Base-by-base conservation (phyloP, 495 filamentous ascomycete genomes). In the Barbatosphaeria neglecta region DNA sequence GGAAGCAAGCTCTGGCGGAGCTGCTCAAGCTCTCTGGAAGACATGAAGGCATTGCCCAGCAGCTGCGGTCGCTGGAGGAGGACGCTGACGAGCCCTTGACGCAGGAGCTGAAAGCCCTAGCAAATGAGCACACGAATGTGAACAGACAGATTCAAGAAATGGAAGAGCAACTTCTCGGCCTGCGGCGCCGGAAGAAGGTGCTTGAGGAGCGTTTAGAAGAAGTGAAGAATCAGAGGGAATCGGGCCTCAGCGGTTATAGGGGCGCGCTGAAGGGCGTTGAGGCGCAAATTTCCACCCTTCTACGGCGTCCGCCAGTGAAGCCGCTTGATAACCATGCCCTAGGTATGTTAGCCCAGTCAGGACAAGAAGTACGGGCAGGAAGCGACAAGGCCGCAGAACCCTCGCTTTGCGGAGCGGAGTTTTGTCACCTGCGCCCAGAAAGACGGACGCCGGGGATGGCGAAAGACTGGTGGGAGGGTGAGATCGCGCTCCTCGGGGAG, bases 201-300 rank as follows among this genome's bases (percentile, higher is more conserved):
- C 58, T 94, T 25, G 56, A 77, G 45, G 66, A 67, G 6, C 72
- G 81, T 54, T 71, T 88, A 6, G 74, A 76, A 7, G 73, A 80
- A 22, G 67, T 79, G 6, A 72, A 80, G 46, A 94, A 86, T 44
- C 61, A 60, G 23, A 49, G 67, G 27, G 74, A 78, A 44, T 70
- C 73, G 0, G 69, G 67, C 24, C 52, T 76, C 10, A 75, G 73
- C 58, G 65, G 74, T 46, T 66, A 73, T 65, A 55, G 60, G 45
- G 62, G 70, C 4, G 74, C 74, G 25, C 54, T 75, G 50, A 57
- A 52, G 10, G 89, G 95, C 54, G 88, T 94, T 50, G 82, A 84
- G 58, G 85, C 78, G 11, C 85, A 90, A 57, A 55, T 94, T 45
- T 65, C 79, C 9, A 83, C 87, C 76, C 86, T 96, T 48, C 84